Percentiles rank a stretch among this genome's conserved stretches.
phyloP scores from a whole-genome alignment of 805 yeast species.

The Nakazawaea holstii region DNA sequence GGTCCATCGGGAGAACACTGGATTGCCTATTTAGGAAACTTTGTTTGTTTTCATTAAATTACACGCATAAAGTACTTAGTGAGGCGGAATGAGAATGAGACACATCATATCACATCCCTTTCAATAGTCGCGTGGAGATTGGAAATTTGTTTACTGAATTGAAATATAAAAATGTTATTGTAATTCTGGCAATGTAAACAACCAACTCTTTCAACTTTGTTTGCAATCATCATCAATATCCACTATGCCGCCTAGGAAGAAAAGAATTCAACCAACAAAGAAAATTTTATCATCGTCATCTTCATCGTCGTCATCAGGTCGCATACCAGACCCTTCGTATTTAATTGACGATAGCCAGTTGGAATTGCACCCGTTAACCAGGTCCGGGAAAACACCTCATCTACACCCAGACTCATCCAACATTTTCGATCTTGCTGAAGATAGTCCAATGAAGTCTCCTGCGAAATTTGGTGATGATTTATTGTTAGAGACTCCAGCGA shows the following conservation, averaged over 20 bases:
- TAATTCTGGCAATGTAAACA: no score
- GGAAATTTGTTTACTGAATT: background rate
- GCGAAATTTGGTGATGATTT: background rate
- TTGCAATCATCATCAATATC: background rate
- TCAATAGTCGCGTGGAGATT: background rate
- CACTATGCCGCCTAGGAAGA: conserved; percentile 2
- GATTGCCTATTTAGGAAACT: no score
- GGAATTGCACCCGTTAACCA: background rate
- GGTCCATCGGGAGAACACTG: no score
- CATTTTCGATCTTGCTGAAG: background rate
- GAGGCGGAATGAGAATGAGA: background rate
- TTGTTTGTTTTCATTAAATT: no score
- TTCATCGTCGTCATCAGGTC: background rate
- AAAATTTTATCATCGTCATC: background rate
- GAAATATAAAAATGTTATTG: no score
- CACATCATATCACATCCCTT: background rate
- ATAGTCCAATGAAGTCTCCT: conserved; percentile 5
- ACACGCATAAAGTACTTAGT: no score
- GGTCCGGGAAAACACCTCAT: background rate
- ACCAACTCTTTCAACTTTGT: background rate
- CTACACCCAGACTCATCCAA: background rate
- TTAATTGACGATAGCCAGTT: background rate
- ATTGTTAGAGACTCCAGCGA: background rate
- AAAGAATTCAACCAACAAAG: background rate
- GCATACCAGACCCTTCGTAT: background rate